Base-by-base conservation (phyloP, 1,284 basidiomycete species). In the Puccinia hordei region DNA sequence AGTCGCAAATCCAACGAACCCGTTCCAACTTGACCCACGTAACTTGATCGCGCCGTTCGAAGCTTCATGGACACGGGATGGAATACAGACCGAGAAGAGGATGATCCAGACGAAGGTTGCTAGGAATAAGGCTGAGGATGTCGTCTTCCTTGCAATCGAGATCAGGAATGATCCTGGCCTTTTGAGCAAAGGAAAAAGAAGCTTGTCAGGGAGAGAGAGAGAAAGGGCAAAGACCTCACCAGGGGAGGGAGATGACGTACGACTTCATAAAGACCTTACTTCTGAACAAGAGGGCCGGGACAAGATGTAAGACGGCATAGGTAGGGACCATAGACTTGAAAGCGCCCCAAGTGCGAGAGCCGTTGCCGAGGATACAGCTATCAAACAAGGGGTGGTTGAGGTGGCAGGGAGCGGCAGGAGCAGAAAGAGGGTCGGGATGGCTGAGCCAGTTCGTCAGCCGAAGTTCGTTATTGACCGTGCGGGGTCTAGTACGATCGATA, bases 241-340 rank as follows among this genome's bases (percentile, higher is more conserved):
- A 66, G 2, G 13, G 38, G 38, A 12, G 38, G 38, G 38, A 4
- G 44, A 46, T 5, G 8, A 74, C 79, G 22, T 33, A 80, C 79
- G 79, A 73, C 74, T 80, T 80, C 35, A 80, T 74, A 24, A 80
- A 73, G 13, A 80, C 19, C 74, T 80, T 80, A 19, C 71, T 80
- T 57, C 79, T 73, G 38, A 80, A 80, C 51, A 80, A 44, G 51
- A 80, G 79, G 10, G 79, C 79, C 17, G 79, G 79, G 22, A 80
- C 61, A 35, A 73, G 46, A 65, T 80, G 79, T 33, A 80, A 55
- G 71, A 80, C 44, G 15, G 63, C 72, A 68, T 80, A 80, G 24
- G 79, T 80, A 6, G 79, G 79, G 24, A 80, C 22, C 79, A 74
- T 80, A 0, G 63, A 73, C 33, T 80, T 80, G 61, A 80, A 80